Evolutionary conservation across 306 rosid genomes (phyloP).

Genomic region (Vigna angularis): DNA sequence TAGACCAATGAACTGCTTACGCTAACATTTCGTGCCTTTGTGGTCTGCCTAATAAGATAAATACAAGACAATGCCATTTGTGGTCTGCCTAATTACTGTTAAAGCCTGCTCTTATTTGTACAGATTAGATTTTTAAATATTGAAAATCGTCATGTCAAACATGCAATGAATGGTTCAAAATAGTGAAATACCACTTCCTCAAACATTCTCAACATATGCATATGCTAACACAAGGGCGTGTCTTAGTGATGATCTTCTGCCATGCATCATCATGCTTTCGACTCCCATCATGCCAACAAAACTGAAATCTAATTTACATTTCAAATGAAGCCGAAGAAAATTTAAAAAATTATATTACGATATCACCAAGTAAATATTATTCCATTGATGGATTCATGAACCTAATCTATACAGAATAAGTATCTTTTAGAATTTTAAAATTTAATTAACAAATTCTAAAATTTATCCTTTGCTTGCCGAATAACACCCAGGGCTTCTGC

Average conservation of each 20-base stretch:
- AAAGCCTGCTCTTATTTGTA: not conserved
- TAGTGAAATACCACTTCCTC: conserved; percentile 6
- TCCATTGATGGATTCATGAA: conserved; percentile 33
- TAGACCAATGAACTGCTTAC: not conserved
- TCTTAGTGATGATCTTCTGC: conserved; percentile 8
- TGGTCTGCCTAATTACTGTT: not conserved
- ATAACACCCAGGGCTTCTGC: conserved; percentile 76
- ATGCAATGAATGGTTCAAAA: conserved; percentile 9
- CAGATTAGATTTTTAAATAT: not conserved
- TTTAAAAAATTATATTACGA: conserved; percentile 28
- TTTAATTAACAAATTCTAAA: conserved; percentile 50
- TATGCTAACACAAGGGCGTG: not conserved
- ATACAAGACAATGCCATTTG: not conserved
- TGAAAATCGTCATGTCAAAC: not conserved
- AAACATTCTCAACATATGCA: conserved; percentile 25
- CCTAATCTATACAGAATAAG: conserved; percentile 57
- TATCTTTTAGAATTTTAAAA: conserved; percentile 32
- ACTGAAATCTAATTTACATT: conserved; percentile 28
- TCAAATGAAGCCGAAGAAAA: conserved; percentile 41
- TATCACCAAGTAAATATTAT: conserved; percentile 34
- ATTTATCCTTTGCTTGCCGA: conserved; percentile 77
- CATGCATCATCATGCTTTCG: conserved; percentile 14
- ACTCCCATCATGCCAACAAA: conserved; percentile 10
- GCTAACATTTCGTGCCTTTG: not conserved
- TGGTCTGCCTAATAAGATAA: not conserved